Evolutionary conservation across 371 early-diverging fungal genomes (phyloP), one percentile per base, ranked within the genome.

Genomic region (Mortierella sp.): DNA sequence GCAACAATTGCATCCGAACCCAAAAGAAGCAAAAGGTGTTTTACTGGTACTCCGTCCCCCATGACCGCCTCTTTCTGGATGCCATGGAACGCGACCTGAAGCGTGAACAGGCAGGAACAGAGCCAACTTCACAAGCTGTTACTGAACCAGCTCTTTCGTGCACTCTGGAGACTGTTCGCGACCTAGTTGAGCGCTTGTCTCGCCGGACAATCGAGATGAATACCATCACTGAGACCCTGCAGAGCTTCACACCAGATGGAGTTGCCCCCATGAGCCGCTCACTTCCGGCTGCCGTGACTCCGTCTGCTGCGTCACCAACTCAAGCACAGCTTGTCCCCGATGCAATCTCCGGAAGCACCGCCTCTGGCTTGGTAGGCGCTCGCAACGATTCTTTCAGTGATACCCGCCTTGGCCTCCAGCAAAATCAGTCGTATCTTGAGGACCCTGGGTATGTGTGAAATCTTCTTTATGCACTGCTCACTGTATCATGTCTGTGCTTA

Each of bases 11-110:
- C 81, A 97, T 99, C 61, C 90, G 99, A 31, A 99, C 99, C 8
- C 99, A 99, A 82, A 99, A 99, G 88, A 99, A 99, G 83, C 97
- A 97, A 80, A 99, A 99, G 71, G 99, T 99, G 17, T 99, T 99
- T 81, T 97, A 90, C 80, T 99, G 99, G 99, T 94, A 93, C 81
- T 93, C 95, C 37, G 99, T 99, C 6, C 97, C 96, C 19, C 99
- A 99, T 82, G 99, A 99, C 81, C 84, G 94, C 41, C 88, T 98
- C 46, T 97, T 97, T 78, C 88, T 95, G 56, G 99, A 99, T 83
- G 99, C 99, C 21, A 87, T 99, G 39, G 99, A 99, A 82, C 91
- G 99, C 51, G 99, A 99, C 81, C 82, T 99, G 31, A 96, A 98
- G 83, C 89, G 99, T 51, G 99, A 99, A 83, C 89, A 92, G 32